Percentiles rank a stretch among this genome's conserved stretches.
Conservation (phyloP, 805 yeast genomes). For the Nakazawaea ernobii region DNA sequence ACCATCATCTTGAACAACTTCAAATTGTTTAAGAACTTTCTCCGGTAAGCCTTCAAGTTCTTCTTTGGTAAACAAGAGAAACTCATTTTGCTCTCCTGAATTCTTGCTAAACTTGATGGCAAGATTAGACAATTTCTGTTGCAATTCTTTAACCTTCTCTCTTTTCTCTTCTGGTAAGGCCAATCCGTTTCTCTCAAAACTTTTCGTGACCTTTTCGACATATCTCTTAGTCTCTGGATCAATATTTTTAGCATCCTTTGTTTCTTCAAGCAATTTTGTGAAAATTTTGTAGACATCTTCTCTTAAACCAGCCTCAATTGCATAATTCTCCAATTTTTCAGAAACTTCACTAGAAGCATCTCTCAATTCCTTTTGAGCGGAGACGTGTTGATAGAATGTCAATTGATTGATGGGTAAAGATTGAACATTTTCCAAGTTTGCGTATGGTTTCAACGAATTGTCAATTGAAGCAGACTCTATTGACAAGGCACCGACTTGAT, state of each 20-base stretch:
- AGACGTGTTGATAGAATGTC: slow-evolving; percentile 69
- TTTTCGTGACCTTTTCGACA: slow-evolving; percentile 49
- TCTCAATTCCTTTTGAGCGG: slow-evolving; percentile 56
- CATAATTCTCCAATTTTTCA: slow-evolving; percentile 45
- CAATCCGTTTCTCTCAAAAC: slow-evolving; percentile 65
- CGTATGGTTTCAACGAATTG: slow-evolving; percentile 46
- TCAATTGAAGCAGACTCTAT: slow-evolving; percentile 48
- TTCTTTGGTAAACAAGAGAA: slow-evolving; percentile 50
- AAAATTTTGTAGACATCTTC: slow-evolving; percentile 59
- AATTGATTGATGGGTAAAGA: slow-evolving; percentile 43
- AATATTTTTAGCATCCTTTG: slow-evolving; percentile 24
- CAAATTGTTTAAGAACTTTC: slow-evolving; percentile 54
- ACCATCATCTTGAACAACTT: slow-evolving; percentile 35
- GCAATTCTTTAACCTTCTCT: slow-evolving; percentile 49
- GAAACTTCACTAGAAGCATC: slow-evolving; percentile 67
- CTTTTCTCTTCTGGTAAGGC: slow-evolving; percentile 51
- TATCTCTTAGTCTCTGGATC: slow-evolving; percentile 53
- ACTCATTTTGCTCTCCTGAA: slow-evolving; percentile 66
- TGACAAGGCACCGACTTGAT: slow-evolving; percentile 39
- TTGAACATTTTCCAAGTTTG: slow-evolving; percentile 44
- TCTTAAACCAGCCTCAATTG: slow-evolving; percentile 62
- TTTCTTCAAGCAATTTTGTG: slow-evolving; percentile 41
- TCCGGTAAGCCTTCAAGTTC: slow-evolving; percentile 74
- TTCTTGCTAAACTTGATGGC: slow-evolving; percentile 56
- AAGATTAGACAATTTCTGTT: slow-evolving; percentile 53